A percentile compares a stretch with the other conserved stretches of the same genome.
Conservation (phyloP, 257 asterid genomes). For the Fraxinus excelsior region DNA sequence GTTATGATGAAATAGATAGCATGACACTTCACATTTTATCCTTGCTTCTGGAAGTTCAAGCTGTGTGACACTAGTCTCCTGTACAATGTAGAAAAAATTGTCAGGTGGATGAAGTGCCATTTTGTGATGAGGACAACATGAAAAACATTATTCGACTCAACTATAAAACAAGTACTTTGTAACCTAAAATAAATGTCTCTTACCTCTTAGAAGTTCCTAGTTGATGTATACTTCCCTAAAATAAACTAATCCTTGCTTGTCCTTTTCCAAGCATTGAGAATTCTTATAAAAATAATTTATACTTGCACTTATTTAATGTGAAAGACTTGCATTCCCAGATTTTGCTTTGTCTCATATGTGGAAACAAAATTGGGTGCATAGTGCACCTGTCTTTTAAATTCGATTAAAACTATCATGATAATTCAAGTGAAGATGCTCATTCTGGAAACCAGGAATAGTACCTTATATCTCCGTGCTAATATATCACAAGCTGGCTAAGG, state of each 20-base stretch:
- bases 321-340: not conserved
- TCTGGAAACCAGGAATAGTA: not conserved
- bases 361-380: not conserved
- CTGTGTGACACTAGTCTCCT: not conserved
- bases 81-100: not conserved
- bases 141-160: not conserved
- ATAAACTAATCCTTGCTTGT: not conserved
- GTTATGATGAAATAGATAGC: not conserved
- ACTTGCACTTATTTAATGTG: not conserved
- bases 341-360: not conserved
- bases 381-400: not conserved
- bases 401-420: not conserved
- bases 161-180: not conserved
- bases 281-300: not conserved
- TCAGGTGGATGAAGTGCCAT: conserved; percentile 2
- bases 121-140: not conserved
- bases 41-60: not conserved
- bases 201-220: too few species aligned
- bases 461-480: not conserved
- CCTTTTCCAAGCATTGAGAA: not conserved
- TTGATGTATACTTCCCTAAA: not conserved
- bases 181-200: not conserved
- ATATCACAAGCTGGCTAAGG: not conserved
- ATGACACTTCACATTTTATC: conserved; percentile 8
- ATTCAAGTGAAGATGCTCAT: not conserved